Base-by-base conservation (phyloP, 1,139 yeast genomes). In the Saccharomyces uvarum region DNA sequence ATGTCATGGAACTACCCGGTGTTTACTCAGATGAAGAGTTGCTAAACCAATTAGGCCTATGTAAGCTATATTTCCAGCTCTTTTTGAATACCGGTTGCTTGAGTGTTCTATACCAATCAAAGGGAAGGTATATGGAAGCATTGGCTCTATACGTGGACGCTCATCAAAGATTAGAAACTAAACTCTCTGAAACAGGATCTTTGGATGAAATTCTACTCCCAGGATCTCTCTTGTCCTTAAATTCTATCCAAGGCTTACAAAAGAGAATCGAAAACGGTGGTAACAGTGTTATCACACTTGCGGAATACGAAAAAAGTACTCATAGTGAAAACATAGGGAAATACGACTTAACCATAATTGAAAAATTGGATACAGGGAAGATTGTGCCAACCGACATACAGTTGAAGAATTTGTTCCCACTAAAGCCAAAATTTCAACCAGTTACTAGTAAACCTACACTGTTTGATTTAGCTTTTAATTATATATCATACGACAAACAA, bases 381-480 rank as follows among this genome's bases (percentile, higher is more conserved):
- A 59, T 71, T 27, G 67, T 70, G 8, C 65, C 75, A 2, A 61
- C 73, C 4, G 71, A 71, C 2, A 67, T 72, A 16, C 68, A 75
- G 13, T 63, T 82, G 49, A 62, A 70, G 2, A 73, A 74, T 49
- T 68, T 85, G 53, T 81, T 80, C 42, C 81, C 83, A 56, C 61
- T 80, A 47, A 74, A 75, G 24, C 73, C 77, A 14, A 67, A 70
- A 14, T 60, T 81, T 28, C 72, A 71, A 56, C 87, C 96, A 1
- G 79, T 87, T 1, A 77, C 83, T 56, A 81, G 86, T 56, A 91
- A 91, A 70, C 97, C 98, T 0, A 96, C 90, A 7, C 79, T 90
- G 64, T 91, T 89, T 66, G 98, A 91, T 69, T 77, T 88, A 64
- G 97, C 95, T 0, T 90, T 77, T 74, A 90, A 90, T 69, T 90